Base-by-base conservation (phyloP, 2,329 filamentous ascomycete species). In the Pseudodiploospora longispora region DNA sequence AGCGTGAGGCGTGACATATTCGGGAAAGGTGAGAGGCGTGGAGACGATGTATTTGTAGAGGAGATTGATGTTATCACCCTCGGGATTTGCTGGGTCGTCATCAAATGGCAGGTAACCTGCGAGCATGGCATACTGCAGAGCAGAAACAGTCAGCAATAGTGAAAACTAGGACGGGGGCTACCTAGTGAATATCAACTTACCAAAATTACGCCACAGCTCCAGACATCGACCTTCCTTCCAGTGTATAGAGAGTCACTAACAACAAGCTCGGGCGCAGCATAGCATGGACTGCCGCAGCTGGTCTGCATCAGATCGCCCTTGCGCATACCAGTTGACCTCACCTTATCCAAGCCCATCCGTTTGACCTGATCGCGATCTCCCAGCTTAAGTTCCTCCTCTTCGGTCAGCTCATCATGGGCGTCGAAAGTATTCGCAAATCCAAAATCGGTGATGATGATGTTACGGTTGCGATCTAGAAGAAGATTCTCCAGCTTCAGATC, bases 401-500 rank as follows among this genome's bases (percentile, higher is more conserved):
- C 88, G 4, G 79, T 80, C 34, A 98, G 75, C 62, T 96, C 89
- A 59, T 98, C 93, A 32, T 73, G 69, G 0, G 93, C 80, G 59
- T 96, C 86, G 60, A 98, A 98, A 0, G 90, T 97, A 66, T 98
- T 98, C 54, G 93, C 93, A 62, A 98, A 98, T 12, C 93, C 93
- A 66, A 98, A 98, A 67, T 98, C 93, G 10, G 93, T 98, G 60
- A 98, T 98, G 68, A 98, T 98, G 59, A 98, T 97, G 70, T 98
- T 98, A 51, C 89, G 85, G 61, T 98, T 96, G 50, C 91, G 84
- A 66, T 98, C 93, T 41, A 98, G 76, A 33, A 98, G 76, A 56
- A 98, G 65, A 60, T 98, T 98, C 68, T 98, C 93, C 38, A 98
- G 75, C 68, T 98, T 98, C 53, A 98, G 69, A 68, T 98, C 93